These are phyloP conservation scores for Aspergillus diversus DNA, from an alignment of 495 filamentous ascomycete species.

Conservation along the genomic window DNA sequence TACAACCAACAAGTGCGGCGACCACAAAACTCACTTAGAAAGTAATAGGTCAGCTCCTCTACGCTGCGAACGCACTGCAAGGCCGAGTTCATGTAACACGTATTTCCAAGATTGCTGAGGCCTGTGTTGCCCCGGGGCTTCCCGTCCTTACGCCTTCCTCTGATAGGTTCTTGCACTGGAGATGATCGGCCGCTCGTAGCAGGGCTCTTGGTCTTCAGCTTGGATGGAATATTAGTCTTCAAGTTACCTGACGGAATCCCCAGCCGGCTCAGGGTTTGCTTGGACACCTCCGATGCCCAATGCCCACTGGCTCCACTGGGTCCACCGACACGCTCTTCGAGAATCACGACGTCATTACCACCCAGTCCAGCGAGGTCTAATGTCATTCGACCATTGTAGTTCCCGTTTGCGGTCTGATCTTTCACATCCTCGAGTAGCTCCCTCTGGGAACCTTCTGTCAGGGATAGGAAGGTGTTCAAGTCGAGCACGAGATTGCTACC, in stretches of 20 bases:
- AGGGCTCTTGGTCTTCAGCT: constrained; percentile 42
- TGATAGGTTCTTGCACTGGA: constrained; percentile 57
- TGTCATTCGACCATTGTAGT: constrained; percentile 74
- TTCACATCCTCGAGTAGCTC: constrained; percentile 66
- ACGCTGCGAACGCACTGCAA: constrained; percentile 90
- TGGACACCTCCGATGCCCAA: constrained; percentile 64
- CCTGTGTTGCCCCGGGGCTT: constrained; percentile 75
- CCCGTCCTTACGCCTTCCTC: constrained; percentile 68
- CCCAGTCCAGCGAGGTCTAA: constrained; percentile 66
- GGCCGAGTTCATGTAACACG: constrained; percentile 98
- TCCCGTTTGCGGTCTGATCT: constrained; percentile 73
- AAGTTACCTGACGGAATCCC: constrained; percentile 43
- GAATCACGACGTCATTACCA: constrained; percentile 68
- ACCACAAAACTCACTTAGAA: constrained; percentile 59
- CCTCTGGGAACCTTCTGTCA: constrained; percentile 69
- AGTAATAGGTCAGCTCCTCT: constrained; percentile 89
- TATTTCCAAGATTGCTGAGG: constrained; percentile 89
- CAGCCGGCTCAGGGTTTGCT: constrained; percentile 41
- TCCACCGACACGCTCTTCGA: constrained; percentile 75
- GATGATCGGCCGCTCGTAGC: constrained; percentile 64
- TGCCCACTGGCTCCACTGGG: constrained; percentile 47
- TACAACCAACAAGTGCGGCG: constrained; percentile 8
- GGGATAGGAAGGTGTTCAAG: constrained; percentile 66
- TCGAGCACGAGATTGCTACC: constrained; percentile 75
- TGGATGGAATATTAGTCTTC: constrained; percentile 40